Evolutionary conservation across 2,329 filamentous ascomycete genomes (phyloP), one percentile per base, ranked within the genome.

Genomic region (Seiridium cupressi): DNA sequence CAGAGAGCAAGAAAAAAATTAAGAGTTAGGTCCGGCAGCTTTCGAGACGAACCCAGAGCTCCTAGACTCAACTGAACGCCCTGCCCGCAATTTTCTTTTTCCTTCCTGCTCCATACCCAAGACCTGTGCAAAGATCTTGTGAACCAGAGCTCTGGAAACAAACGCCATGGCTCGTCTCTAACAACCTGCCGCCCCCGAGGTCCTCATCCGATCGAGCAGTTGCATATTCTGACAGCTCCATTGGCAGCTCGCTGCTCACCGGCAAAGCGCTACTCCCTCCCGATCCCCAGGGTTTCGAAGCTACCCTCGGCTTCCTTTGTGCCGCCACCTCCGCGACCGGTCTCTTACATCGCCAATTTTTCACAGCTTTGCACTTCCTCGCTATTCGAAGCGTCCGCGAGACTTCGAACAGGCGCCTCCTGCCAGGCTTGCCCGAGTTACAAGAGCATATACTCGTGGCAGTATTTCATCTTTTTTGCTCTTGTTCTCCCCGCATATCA

Each of bases 321-420:
- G 46, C 55, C 44, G 55, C 36, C 13, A 44, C 44, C 55, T 58
- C 55, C 55, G 55, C 35, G 55, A 58, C 55, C 55, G 55, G 55
- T 40, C 55, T 8, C 32, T 35, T 36, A 53, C 34, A 53, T 53
- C 49, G 32, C 34, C 31, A 53, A 35, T 35, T 53, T 53, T 53
- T 38, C 35, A 32, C 31, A 32, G 13, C 32, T 38, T 53, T 35
- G 49, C 49, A 32, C 47, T 32, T 32, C 18, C 18, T 26, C 18
- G 18, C 18, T 26, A 26, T 26, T 26, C 18, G 18, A 26, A 26
- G 18, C 18, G 18, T 26, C 18, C 18, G 18, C 18, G 18, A 26
- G 18, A 26, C 18, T 26, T 26, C 18, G 18, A 26, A 26, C 18
- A 26, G 18, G 18, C 18, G 18, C 18, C 18, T 26, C 18, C 18